Base-by-base conservation (phyloP, 1,284 basidiomycete genomes). In the Peniophora sp. region DNA sequence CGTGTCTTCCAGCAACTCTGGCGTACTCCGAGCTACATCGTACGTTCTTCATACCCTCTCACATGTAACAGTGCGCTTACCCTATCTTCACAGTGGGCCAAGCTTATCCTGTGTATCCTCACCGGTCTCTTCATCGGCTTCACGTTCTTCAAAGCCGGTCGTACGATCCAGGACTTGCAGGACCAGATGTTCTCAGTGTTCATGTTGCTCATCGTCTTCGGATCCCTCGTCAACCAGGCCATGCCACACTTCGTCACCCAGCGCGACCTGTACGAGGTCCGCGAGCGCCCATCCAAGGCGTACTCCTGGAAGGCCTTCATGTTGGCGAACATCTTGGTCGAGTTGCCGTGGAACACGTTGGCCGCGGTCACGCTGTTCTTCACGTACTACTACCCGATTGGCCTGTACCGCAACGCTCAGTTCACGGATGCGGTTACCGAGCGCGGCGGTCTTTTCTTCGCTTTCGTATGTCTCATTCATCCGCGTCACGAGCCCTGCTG, bases 121-220 rank as follows among this genome's bases (percentile, higher is more conserved):
- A 67, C 70, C 0, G 81, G 82, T 14, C 67, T 88, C 0, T 79
- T 88, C 58, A 81, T 84, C 51, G 83, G 80, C 9, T 81, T 83
- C 58, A 78, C 79, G 0, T 83, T 92, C 73, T 92, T 75, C 74
- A 73, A 82, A 53, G 69, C 85, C 2, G 78, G 81, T 49, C 70
- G 80, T 50, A 75, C 77, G 3, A 73, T 83, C 48, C 80, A 83
- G 56, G 89, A 88, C 46, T 81, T 85, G 0, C 88, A 92, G 65
- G 88, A 90, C 66, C 89, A 92, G 66, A 52, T 47, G 24, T 34
- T 11, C 14, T 15, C 52, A 73, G 24, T 47, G 50, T 81, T 79
- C 62, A 76, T 79, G 73, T 69, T 65, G 3, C 69, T 69, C 3
- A 69, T 79, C 49, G 55, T 70, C 49, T 58, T 58, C 34, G 74